phyloP scores from a whole-genome alignment of 2,329 filamentous ascomycete genomes.

The Podosphaera fusca region DNA sequence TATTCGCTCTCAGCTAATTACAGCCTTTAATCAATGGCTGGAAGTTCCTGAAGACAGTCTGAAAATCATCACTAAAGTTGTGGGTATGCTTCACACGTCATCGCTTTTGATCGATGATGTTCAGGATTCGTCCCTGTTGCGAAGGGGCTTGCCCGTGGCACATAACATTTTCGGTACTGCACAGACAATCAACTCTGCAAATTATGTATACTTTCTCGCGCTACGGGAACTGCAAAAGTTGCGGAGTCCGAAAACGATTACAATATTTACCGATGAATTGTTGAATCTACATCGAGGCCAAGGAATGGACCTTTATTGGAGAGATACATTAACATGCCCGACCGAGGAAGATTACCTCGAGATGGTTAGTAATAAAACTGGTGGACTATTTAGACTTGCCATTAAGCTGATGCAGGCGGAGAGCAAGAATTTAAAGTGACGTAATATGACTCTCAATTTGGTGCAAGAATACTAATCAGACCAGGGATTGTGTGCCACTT shows the following conservation, averaged over 20 bases:
- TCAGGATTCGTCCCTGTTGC: slow-evolving; percentile 55
- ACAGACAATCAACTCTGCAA: slow-evolving; percentile 77
- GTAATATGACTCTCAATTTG: slow-evolving; percentile 1
- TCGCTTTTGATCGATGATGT: slow-evolving; percentile 73
- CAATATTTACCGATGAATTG: slow-evolving; percentile 61
- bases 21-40: slow-evolving; percentile 61
- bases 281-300: slow-evolving; percentile 69
- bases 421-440: slow-evolving; percentile 22
- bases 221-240: slow-evolving; percentile 53
- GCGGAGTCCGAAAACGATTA: slow-evolving; percentile 39
- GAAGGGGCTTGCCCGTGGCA: slow-evolving; percentile 59
- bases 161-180: slow-evolving; percentile 68
- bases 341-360: slow-evolving; percentile 80
- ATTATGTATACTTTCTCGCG: slow-evolving; percentile 70
- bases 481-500: slow-evolving; percentile 51
- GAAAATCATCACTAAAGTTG: slow-evolving; percentile 52
- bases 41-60: slow-evolving; percentile 48
- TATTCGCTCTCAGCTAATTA: slow-evolving; percentile 57
- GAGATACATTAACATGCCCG: slow-evolving; percentile 62
- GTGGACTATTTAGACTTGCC: slow-evolving; percentile 62
- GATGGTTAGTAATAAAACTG: slow-evolving; percentile 83
- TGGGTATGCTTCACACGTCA: slow-evolving; percentile 70
- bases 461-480: not conserved
- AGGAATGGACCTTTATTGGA: slow-evolving; percentile 82
- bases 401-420: slow-evolving; percentile 79